Conservation (phyloP, 139 green algal species). For the Asterochloris sp. region DNA sequence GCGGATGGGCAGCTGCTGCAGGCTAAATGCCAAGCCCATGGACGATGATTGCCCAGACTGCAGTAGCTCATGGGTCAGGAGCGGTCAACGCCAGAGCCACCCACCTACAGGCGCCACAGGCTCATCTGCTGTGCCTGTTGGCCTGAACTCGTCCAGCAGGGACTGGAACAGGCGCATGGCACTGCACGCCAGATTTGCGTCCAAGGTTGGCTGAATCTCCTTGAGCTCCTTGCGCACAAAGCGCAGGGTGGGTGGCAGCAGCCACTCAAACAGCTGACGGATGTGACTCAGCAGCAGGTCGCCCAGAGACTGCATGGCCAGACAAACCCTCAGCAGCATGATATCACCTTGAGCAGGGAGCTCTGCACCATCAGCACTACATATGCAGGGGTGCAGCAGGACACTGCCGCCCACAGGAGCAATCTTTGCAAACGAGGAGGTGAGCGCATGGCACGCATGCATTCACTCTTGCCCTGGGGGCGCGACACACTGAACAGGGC, state of each 20-base stretch:
- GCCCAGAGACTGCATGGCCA: conserved; percentile 35
- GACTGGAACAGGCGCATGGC: conserved; percentile 54
- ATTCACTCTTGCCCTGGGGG: too few relatives aligned
- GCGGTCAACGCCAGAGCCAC: background rate
- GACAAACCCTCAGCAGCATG: background rate
- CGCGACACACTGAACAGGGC: too few relatives aligned
- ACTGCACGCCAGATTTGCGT: conserved; percentile 43
- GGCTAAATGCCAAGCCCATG: too few relatives aligned
- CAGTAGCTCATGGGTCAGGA: too few relatives aligned
- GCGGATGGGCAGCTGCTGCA: too few relatives aligned
- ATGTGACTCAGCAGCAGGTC: conserved; percentile 39
- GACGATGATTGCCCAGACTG: too few relatives aligned
- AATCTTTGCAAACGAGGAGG: too few relatives aligned
- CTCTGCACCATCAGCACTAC: too few relatives aligned
- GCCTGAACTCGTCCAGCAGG: conserved; percentile 47
- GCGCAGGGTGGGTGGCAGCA: conserved; percentile 55
- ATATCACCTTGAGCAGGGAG: too few relatives aligned
- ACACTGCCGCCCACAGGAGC: too few relatives aligned
- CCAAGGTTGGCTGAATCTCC: conserved; percentile 66
- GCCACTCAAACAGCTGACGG: conserved; percentile 58
- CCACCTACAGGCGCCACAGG: background rate
- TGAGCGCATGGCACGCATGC: too few relatives aligned
- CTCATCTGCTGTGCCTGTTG: conserved; percentile 6
- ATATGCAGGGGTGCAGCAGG: too few relatives aligned
- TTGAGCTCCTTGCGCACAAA: conserved; percentile 65